Base-by-base conservation (phyloP, 208 protist species). In the Wallacemonas sp. region DNA sequence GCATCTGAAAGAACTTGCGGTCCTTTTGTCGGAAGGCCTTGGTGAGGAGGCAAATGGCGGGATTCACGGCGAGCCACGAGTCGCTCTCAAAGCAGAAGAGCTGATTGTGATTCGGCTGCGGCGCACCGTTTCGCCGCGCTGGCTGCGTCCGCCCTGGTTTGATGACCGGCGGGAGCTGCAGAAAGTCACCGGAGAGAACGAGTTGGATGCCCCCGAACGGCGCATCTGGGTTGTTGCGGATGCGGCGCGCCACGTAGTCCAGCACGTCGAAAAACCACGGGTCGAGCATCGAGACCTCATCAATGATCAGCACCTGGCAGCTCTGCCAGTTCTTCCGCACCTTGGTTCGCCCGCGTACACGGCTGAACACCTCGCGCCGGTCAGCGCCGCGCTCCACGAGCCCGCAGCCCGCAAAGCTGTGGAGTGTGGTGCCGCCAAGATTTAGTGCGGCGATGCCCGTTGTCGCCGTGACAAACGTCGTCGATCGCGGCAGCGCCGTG, bases 141-240 rank as follows among this genome's bases (percentile, higher is more conserved):
- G 57, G 33, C 26, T 44, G 16, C 1, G 46, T 50, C 14, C 52
- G 65, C 2, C 7, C 36, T 16, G 77, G 48, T 36, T 76, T 78
- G 38, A 52, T 59, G 12, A 97, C 84, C 8, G 91, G 91, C 1
- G 89, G 87, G 39, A 98, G 77, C 80, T 98, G 93, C 11, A 97
- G 78, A 65, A 98, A 98, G 67, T 98, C 95, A 22, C 95, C 95
- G 3, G 82, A 93, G 38, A 97, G 72, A 38, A 98, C 79, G 11
- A 98, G 62, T 78, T 97, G 95, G 46, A 98, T 92, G 44, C 93
- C 95, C 29, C 95, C 95, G 71, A 98, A 97, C 3, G 93, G 84
- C 45, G 74, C 75, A 20, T 67, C 38, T 5, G 31, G 64, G 12
- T 52, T 65, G 28, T 82, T 74, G 61, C 91, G 89, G 44, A 96